Base-by-base conservation (phyloP, 2,329 filamentous ascomycete species). In the Ophiosphaerella herpotricha region DNA sequence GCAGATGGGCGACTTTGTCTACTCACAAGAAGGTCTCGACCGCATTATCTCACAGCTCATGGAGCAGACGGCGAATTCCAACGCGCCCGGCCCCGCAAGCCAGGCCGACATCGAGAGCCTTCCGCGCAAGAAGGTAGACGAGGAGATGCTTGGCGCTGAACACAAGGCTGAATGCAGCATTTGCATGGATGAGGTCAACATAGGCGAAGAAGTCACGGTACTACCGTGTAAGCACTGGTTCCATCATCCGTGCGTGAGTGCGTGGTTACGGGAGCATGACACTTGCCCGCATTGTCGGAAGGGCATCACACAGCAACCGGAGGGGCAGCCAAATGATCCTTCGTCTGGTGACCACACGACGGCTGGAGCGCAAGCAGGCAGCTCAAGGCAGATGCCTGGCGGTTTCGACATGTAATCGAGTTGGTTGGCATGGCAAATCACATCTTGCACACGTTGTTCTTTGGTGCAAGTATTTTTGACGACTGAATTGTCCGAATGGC, bases 201-300 rank as follows among this genome's bases (percentile, higher is more conserved):
- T 89, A 32, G 88, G 85, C 9, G 85, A 89, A 26, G 85, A 89
- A 67, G 90, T 93, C 5, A 83, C 89, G 0, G 82, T 87, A 39
- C 75, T 99, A 43, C 91, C 91, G 0, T 99, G 94, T 75, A 88
- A 85, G 51, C 94, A 99, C 68, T 96, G 91, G 90, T 97, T 96
- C 71, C 93, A 97, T 66, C 86, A 87, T 50, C 78, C 83, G 23
- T 97, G 93, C 64, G 89, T 94, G 31, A 81, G 85, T 21, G 80
- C 89, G 42, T 97, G 93, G 93, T 76, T 97, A 43, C 84, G 83
- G 63, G 89, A 96, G 73, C 92, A 97, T 73, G 91, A 97, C 64
- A 96, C 92, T 0, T 97, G 93, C 64, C 93, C 93, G 1, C 87
- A 91, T 45, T 93, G 89, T 67, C 82, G 89, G 34, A 82, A 78